These are phyloP conservation scores for Leucosporidium yakuticum DNA, from an alignment of 768 basidiomycete species.

Conservation along the genomic window DNA sequence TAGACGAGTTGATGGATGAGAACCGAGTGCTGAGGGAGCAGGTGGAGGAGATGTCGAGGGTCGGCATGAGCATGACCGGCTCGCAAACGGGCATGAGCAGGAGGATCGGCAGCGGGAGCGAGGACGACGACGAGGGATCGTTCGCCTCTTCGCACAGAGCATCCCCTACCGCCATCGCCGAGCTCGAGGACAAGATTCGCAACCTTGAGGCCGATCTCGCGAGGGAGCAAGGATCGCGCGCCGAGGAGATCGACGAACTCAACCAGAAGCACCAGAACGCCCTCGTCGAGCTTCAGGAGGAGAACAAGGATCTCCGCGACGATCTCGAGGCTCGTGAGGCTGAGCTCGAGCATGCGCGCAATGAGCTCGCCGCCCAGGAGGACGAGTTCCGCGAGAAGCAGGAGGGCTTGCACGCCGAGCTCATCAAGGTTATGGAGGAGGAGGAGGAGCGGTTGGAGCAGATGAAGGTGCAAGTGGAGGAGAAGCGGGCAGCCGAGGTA, in stretches of 20 bases:
- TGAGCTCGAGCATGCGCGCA: slow-evolving; percentile 24
- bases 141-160: too few relatives aligned
- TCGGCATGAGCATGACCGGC: neutral
- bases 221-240: slow-evolving; percentile 17
- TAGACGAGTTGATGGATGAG: slow-evolving; percentile 24
- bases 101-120: neutral
- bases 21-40: neutral
- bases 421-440: slow-evolving; percentile 37
- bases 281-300: slow-evolving; percentile 14
- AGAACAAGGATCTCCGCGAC: slow-evolving; percentile 29
- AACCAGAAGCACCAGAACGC: slow-evolving; percentile 28
- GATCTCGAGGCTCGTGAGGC: slow-evolving; percentile 16
- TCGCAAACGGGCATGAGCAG: neutral
- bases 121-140: neutral
- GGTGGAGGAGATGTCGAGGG: neutral
- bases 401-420: slow-evolving; percentile 35
- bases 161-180: neutral
- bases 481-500: neutral
- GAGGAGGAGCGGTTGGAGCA: slow-evolving; percentile 34
- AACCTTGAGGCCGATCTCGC: slow-evolving; percentile 13
- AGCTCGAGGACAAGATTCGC: slow-evolving; percentile 6
- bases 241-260: slow-evolving; percentile 3
- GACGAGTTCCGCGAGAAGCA: slow-evolving; percentile 38
- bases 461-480: slow-evolving; percentile 14
- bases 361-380: slow-evolving; percentile 26